Base-by-base conservation (phyloP, 2,329 filamentous ascomycete genomes). In the Talaromyces islandicus region DNA sequence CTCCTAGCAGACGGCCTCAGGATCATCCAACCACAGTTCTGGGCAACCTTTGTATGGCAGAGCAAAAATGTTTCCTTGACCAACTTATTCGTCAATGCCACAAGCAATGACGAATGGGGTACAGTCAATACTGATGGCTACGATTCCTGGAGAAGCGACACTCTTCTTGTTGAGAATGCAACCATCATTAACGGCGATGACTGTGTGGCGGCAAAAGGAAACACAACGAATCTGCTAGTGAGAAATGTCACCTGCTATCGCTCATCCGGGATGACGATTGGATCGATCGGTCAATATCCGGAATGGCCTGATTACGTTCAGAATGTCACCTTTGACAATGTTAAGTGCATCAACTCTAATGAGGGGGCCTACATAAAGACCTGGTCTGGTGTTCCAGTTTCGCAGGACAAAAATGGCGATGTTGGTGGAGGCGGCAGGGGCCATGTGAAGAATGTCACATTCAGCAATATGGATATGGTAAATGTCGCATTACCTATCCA, bases 111-210 rank as follows among this genome's bases (percentile, higher is more conserved):
- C 29, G 71, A 76, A 58, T 79, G 75, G 74, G 73, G 66, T 41
- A 79, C 79, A 1, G 75, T 80, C 14, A 82, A 82, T 61, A 82
- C 80, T 1, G 80, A 83, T 64, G 80, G 80, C 4, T 75, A 76
- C 54, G 78, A 82, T 61, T 79, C 78, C 27, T 83, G 79, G 78
- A 81, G 81, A 66, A 80, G 79, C 14, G 75, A 75, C 53, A 74
- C 78, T 54, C 71, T 82, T 27, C 67, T 70, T 3, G 75, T 81
- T 32, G 68, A 68, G 17, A 82, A 82, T 62, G 81, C 79, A 75
- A 77, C 75, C 19, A 78, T 77, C 21, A 57, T 24, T 5, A 62
- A 56, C 35, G 60, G 60, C 21, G 69, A 78, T 62, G 75, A 77
- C 60, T 76, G 74, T 50, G 71, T 77, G 38, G 74, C 74, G 14